Percentiles rank a stretch among this genome's conserved stretches.
phyloP scores from a whole-genome alignment of 805 yeast species.

The Starmera amethionina region DNA sequence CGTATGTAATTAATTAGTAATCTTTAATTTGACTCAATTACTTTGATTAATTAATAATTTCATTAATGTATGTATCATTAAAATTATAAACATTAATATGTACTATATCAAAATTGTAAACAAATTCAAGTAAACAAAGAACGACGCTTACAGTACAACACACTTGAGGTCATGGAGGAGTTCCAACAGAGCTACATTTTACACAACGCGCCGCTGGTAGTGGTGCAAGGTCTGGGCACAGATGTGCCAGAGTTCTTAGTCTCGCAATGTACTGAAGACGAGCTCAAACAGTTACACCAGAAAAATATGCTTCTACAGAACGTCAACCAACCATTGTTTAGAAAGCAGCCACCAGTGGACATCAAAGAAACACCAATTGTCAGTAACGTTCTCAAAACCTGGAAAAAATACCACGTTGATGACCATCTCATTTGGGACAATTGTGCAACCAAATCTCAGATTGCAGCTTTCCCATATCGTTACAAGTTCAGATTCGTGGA shows the following conservation, averaged over 20 bases:
- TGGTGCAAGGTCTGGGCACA: conserved; percentile 31
- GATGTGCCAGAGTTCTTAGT: conserved; percentile 1
- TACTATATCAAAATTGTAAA: no score
- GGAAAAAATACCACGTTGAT: conserved; percentile 20
- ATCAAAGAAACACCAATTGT: conserved; percentile 3
- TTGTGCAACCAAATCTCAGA: conserved; percentile 13
- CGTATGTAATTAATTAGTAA: no score
- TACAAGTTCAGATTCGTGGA: conserved; percentile 24
- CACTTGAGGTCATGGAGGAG: conserved; percentile 23
- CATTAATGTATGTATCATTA: no score
- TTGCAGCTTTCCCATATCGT: conserved; percentile 13
- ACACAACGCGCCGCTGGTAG: conserved; percentile 29
- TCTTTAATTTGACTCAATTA: no score
- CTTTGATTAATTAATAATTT: no score
- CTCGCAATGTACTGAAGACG: neutral
- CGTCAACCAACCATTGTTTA: conserved; percentile 4
- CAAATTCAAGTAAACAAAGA: no score
- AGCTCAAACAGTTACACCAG: neutral
- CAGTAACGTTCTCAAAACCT: conserved; percentile 18
- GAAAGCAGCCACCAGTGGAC: conserved; percentile 4
- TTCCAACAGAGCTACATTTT: conserved; percentile 25
- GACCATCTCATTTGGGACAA: conserved; percentile 17
- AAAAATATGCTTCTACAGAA: neutral
- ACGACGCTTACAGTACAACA: neutral
- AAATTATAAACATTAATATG: no score